Conservation (phyloP, 805 yeast species). For the Zygotorulaspora chibaensis region DNA sequence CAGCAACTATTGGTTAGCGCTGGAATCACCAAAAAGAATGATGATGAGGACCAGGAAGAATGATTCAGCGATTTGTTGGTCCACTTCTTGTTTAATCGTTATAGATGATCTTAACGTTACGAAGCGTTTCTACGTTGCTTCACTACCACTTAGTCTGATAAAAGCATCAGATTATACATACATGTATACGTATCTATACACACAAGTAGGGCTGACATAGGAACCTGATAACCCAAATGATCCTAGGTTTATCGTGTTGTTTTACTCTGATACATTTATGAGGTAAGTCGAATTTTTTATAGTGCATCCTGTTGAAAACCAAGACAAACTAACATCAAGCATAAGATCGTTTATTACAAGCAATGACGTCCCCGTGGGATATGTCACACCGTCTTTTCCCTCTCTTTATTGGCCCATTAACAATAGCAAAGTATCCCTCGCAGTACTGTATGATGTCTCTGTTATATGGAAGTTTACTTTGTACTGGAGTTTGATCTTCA, state of each 20-base stretch:
- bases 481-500: constrained; percentile 73
- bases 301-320: neutral
- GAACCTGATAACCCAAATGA: neutral
- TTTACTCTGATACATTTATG: neutral
- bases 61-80: neutral
- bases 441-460: constrained; percentile 59
- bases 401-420: constrained; percentile 68
- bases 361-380: constrained; percentile 71
- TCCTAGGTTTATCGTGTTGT: neutral
- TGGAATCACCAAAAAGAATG: constrained; percentile 61
- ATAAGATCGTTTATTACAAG: constrained; percentile 40
- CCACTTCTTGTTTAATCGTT: neutral
- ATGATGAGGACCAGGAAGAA: constrained; percentile 40
- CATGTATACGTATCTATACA: too few relatives aligned
- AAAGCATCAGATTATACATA: too few relatives aligned
- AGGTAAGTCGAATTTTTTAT: constrained; percentile 3
- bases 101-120: neutral
- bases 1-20: constrained; percentile 65
- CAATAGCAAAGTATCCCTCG: constrained; percentile 35
- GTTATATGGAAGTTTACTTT: constrained; percentile 85
- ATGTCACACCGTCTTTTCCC: constrained; percentile 74
- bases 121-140: too few relatives aligned
- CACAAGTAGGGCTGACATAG: too few relatives aligned
- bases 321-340: neutral
- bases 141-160: too few relatives aligned